A percentile compares a stretch with the other conserved stretches of the same genome.
These are phyloP conservation scores for Populus tomentosa DNA, from an alignment of 441 rosid genomes.

Conservation along the genomic window DNA sequence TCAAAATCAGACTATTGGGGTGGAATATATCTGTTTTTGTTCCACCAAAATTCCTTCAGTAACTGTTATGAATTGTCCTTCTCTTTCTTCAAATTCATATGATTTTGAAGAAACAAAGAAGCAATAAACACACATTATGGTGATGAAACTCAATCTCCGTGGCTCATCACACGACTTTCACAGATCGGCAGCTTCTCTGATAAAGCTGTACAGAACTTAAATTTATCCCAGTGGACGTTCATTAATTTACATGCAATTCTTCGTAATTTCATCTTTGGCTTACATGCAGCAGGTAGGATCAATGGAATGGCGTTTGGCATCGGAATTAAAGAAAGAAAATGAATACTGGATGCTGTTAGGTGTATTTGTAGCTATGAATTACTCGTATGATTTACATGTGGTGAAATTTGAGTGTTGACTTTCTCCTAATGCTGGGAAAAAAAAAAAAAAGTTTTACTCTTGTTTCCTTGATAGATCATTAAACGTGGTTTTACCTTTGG, in stretches of 20 bases:
- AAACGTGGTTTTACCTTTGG: background rate
- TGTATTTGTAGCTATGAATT: no score
- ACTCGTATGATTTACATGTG: no score
- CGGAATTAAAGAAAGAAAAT: no score
- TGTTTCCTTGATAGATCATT: background rate
- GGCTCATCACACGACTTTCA: background rate
- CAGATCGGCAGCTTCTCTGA: conserved; percentile 5
- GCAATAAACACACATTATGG: no score
- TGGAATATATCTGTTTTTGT: conserved; percentile 19
- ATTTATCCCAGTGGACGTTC: background rate
- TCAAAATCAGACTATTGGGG: conserved; percentile 8
- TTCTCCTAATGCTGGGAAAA: no score
- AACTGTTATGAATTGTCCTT: conserved; percentile 19
- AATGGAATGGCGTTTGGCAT: no score
- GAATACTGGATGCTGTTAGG: no score
- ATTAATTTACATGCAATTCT: background rate
- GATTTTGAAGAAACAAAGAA: no score
- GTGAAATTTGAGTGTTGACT: no score
- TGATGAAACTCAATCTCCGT: conserved; percentile 10
- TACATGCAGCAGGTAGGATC: no score
- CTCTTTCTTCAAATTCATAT: conserved; percentile 39
- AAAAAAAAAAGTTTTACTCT: no score
- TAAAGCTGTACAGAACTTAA: conserved; percentile 13
- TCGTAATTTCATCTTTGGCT: background rate
- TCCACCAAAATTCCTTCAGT: conserved; percentile 23